Evolutionary conservation across 306 rosid species (phyloP).

Genomic region (Sicyos baderoa): DNA sequence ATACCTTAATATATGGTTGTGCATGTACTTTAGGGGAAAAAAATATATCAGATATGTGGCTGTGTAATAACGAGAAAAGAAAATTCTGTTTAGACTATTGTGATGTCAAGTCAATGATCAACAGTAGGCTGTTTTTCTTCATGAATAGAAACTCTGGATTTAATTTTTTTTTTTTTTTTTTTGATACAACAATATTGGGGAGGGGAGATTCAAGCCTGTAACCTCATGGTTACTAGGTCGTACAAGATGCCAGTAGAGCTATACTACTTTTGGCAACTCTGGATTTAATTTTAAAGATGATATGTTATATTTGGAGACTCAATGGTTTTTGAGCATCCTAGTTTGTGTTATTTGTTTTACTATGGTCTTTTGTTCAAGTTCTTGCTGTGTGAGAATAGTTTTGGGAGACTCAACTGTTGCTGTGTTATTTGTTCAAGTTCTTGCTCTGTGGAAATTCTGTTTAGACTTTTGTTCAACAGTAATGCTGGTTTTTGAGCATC

Average conservation of each 20-base stretch:
- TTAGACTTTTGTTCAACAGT: too few relatives aligned
- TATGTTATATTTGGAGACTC: neutral
- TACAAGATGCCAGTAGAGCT: too few relatives aligned
- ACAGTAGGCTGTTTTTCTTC: neutral
- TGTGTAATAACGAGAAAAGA: neutral
- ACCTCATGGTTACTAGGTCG: too few relatives aligned
- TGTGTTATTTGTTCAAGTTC: too few relatives aligned
- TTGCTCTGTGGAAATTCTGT: too few relatives aligned
- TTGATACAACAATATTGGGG: too few relatives aligned
- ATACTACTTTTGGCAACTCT: too few relatives aligned
- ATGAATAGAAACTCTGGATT: neutral
- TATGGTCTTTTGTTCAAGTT: neutral
- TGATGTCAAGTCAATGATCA: neutral
- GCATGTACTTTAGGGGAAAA: neutral
- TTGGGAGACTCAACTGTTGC: too few relatives aligned
- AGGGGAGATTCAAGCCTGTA: too few relatives aligned
- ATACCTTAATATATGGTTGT: neutral
- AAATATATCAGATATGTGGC: neutral
- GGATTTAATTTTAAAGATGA: neutral
- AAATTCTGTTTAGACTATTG: neutral
- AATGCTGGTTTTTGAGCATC: too few relatives aligned
- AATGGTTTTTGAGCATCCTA: neutral
- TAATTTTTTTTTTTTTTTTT: too few relatives aligned
- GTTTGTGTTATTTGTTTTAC: neutral
- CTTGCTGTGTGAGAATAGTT: neutral